A percentile compares a stretch with the other conserved stretches of the same genome.
phyloP scores from a whole-genome alignment of 208 protist genomes.

The Leishmania braziliensis region DNA sequence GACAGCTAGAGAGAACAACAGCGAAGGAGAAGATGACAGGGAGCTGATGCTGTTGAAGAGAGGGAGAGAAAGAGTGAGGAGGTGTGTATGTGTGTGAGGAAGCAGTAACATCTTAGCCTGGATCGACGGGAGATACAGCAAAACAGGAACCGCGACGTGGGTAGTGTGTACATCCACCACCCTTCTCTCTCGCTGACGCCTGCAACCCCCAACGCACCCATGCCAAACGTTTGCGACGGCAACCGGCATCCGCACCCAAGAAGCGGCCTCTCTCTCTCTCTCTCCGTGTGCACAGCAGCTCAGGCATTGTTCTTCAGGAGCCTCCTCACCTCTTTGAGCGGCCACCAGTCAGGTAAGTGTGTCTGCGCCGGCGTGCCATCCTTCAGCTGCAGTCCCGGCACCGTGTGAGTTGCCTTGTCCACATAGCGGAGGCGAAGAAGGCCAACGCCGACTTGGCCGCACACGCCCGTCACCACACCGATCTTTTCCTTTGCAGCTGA shows the following conservation, averaged over 20 bases:
- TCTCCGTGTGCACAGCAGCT: neutral
- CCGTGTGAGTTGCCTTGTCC: slow-evolving; percentile 43
- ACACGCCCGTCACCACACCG: slow-evolving; percentile 63
- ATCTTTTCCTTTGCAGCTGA: slow-evolving; percentile 45
- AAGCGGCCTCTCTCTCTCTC: neutral
- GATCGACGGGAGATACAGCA: too few species aligned
- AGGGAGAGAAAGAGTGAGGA: neutral
- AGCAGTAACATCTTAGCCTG: too few species aligned
- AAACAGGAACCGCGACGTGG: too few species aligned
- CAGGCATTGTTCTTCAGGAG: slow-evolving; percentile 55
- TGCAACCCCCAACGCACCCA: too few species aligned
- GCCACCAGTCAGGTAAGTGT: slow-evolving; percentile 77
- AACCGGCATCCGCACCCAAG: neutral
- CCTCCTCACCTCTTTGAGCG: slow-evolving; percentile 69
- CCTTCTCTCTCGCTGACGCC: too few species aligned
- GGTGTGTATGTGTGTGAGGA: neutral
- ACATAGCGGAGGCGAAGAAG: slow-evolving; percentile 81
- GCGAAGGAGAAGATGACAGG: neutral
- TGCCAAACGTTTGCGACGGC: neutral
- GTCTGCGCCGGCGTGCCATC: slow-evolving; percentile 41
- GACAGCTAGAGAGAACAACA: neutral
- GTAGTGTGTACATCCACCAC: too few species aligned
- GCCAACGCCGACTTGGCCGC: slow-evolving; percentile 54
- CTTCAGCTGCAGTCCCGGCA: slow-evolving; percentile 46
- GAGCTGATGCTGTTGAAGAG: neutral